Evolutionary conservation across 176 grass and related monocot species (phyloP), one percentile per base, ranked within the genome.

Genomic region (Panicum miliaceum): DNA sequence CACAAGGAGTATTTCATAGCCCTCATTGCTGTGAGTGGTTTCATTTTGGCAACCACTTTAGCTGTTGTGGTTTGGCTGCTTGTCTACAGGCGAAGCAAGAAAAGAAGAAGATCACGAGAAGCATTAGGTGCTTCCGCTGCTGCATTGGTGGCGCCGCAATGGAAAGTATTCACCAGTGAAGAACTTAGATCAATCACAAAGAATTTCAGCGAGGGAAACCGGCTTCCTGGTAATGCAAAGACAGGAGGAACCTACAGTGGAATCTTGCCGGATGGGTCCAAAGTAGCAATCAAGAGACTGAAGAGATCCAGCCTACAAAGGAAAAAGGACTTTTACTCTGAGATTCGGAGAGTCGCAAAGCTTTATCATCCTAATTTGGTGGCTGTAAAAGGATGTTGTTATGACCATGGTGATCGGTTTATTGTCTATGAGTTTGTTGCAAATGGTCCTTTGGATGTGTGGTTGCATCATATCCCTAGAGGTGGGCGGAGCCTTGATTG

Each of bases 251-350:
- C 96, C 73, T 99, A 99, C 46, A 96, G 81, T 16, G 93, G 96
- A 54, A 50, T 95, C 63, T 86, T 96, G 84, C 89, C 87, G 79
- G 96, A 99, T 78, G 96, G 91, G 48, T 94, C 93, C 6, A 93
- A 79, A 85, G 88, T 99, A 40, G 96, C 93, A 79, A 88, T 99
- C 47, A 99, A 96, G 83, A 99, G 93, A 65, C 71, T 99, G 46
- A 99, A 99, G 75, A 93, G 91, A 81, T 96, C 93, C 29, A 99
- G 81, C 87, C 81, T 99, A 46, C 96, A 96, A 76, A 99, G 93
- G 77, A 99, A 99, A 69, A 99, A 90, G 14, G 93, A 99, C 76
- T 99, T 99, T 86, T 99, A 99, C 79, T 99, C 91, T 47, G 96
- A 99, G 84, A 92, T 99, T 64, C 88, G 93, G 50, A 93, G 93